Base-by-base conservation (phyloP, 2,329 filamentous ascomycete genomes). In the Cladorrhinum sp. region DNA sequence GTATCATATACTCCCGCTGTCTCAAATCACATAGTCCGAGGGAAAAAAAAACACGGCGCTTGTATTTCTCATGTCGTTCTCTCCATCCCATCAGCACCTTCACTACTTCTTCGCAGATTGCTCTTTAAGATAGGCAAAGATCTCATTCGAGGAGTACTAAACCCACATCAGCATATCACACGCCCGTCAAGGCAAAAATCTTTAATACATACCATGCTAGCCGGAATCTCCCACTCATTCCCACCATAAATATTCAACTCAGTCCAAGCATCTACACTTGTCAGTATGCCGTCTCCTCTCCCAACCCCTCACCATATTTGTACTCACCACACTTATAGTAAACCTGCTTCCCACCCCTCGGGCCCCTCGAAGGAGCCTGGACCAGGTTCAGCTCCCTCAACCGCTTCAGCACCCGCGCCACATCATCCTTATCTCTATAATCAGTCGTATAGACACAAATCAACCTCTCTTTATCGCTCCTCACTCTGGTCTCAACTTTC, bases 391-490 rank as follows among this genome's bases (percentile, higher is more conserved):
- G 76, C 58, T 85, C 78, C 55, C 81, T 80, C 63, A 96, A 73
- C 65, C 78, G 81, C 60, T 78, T 70, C 41, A 93, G 75, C 3
- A 96, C 89, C 49, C 89, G 81, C 25, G 78, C 80, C 5, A 96
- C 82, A 70, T 96, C 91, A 3, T 80, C 76, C 55, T 76, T 79
- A 69, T 96, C 86, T 25, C 77, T 77, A 70, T 92, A 95, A 71
- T 96, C 85, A 48, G 78, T 77, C 4, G 91, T 96, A 72, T 96
- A 96, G 7, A 96, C 78, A 65, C 89, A 93, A 24, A 96, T 85
- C 48, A 95, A 74, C 20, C 85, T 80, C 20, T 76, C 74, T 49
- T 74, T 78, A 23, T 74, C 68, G 5, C 75, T 70, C n/a, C 76
- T 72, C 5, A 81, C 72, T 51, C 78, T 76, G 1, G 89, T 85